Base-by-base conservation (phyloP, 1,284 basidiomycete genomes). In the Rhodotorula sp. region DNA sequence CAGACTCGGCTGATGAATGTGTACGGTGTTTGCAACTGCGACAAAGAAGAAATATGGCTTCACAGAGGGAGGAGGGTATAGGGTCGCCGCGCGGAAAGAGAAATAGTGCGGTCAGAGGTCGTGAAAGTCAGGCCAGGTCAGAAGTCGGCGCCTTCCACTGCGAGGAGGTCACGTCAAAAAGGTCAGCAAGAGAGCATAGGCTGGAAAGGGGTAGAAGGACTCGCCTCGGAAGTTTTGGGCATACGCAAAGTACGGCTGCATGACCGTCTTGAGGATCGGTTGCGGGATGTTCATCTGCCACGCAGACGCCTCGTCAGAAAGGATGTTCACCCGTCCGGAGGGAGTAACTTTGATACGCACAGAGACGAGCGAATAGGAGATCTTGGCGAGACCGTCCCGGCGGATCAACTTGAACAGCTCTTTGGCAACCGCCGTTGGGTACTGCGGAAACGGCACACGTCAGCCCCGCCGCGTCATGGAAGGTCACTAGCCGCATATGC, bases 361-460 rank as follows among this genome's bases (percentile, higher is more conserved):
- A 79, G 93, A 96, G 65, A 97, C 84, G 39, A 99, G 83, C 16
- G 94, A 96, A 80, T 95, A 97, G 64, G 90, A 88, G 71, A 98
- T 93, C 84, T 99, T 99, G 67, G 89, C 90, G 76, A 95, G 90
- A 0, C 97, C 97, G 77, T 98, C 94, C n/a, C 91, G 87, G 80
- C 90, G 89, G 21, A 95, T 94, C 23, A 99, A 85, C 81, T 93
- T 94, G 88, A 92, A 98, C 79, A 98, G 87, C 70, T 90, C 88
- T 61, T 90, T 88, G 0, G 93, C 92, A 58, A 97, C 93, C 72
- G 90, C 87, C 3, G 93, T 93, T 2, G 96, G 96, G 80, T 92
- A 98, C 89, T 93, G 77, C 12, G n/a, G 14, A 43, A 3, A 15
- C 43, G n/a, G n/a, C 7, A 10, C 21, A n/a, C 10, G 21, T 18